phyloP scores from a whole-genome alignment of 2,329 filamentous ascomycete genomes.

The Fusarium pseudocircinatum region DNA sequence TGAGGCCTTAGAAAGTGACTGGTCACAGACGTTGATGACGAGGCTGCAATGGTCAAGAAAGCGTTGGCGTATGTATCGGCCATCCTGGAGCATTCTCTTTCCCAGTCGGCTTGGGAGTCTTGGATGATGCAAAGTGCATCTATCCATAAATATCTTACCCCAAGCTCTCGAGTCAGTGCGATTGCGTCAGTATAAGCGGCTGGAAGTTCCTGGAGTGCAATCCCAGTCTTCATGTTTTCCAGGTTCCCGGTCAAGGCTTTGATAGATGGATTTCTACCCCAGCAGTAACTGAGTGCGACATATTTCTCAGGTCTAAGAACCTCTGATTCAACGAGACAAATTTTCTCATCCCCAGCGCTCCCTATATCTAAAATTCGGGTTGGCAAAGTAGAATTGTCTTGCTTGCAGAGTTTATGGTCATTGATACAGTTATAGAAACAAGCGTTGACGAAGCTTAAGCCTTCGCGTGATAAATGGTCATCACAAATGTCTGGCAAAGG shows the following conservation, averaged over 20 bases:
- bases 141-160: conserved; percentile 29
- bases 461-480: conserved; percentile 18
- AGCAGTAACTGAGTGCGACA: conserved; percentile 35
- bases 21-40: conserved; percentile 20
- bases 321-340: conserved; percentile 7
- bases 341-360: background rate
- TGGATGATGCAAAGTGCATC: conserved; percentile 36
- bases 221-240: conserved; percentile 2
- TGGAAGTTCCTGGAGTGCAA: conserved; percentile 12
- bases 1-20: conserved; percentile 14
- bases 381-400: background rate
- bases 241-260: conserved; percentile 7
- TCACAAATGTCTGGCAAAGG: conserved; percentile 25
- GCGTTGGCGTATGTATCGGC: conserved; percentile 26
- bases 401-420: conserved; percentile 3
- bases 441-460: conserved; percentile 12
- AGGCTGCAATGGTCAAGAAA: conserved; percentile 28
- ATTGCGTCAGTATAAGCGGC: conserved; percentile 19
- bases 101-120: conserved; percentile 23
- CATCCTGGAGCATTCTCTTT: conserved; percentile 31
- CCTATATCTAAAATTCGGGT: conserved; percentile 29
- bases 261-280: conserved; percentile 9
- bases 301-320: background rate
- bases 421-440: conserved; percentile 16
- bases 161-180: conserved; percentile 2